phyloP scores from a whole-genome alignment of 2,329 filamentous ascomycete species.

The Sphaerulina vaccinii region DNA sequence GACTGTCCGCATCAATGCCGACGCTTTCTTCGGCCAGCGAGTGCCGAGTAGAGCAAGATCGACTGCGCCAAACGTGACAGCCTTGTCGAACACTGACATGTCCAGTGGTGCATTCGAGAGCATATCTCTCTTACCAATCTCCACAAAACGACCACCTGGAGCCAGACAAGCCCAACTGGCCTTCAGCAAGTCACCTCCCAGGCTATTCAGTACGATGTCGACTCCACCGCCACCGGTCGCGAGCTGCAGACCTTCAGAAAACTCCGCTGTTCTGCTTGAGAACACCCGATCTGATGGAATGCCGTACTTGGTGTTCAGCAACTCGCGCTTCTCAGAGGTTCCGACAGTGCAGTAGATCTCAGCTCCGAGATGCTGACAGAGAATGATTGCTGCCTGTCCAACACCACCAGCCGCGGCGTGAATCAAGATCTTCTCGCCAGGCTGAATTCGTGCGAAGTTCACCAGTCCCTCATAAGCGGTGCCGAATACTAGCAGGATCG shows the following conservation, averaged over 20 bases:
- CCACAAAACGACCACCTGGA: conserved; percentile 34
- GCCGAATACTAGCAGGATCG: conserved; percentile 18
- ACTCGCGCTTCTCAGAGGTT: conserved; percentile 12
- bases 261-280: conserved; percentile 30
- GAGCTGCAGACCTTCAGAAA: conserved; percentile 17
- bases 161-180: conserved; percentile 32
- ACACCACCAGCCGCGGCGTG: conserved; percentile 33
- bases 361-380: conserved; percentile 27
- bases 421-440: conserved; percentile 39
- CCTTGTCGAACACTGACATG: conserved; percentile 2
- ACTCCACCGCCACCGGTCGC: conserved; percentile 24
- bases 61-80: conserved; percentile 2
- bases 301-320: conserved; percentile 27
- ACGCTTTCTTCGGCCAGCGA: neutral
- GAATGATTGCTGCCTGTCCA: conserved; percentile 32
- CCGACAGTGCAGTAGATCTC: conserved; percentile 33
- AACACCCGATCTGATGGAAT: conserved; percentile 37
- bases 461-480: conserved; percentile 34
- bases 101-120: conserved; percentile 14
- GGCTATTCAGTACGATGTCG: conserved; percentile 37
- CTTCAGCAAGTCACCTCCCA: conserved; percentile 31
- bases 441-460: conserved; percentile 29
- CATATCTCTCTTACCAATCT: conserved; percentile 29
- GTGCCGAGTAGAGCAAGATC: neutral
- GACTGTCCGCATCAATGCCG: neutral